phyloP scores from a whole-genome alignment of 1,139 yeast genomes.

The Saccharomyces hybrid region DNA sequence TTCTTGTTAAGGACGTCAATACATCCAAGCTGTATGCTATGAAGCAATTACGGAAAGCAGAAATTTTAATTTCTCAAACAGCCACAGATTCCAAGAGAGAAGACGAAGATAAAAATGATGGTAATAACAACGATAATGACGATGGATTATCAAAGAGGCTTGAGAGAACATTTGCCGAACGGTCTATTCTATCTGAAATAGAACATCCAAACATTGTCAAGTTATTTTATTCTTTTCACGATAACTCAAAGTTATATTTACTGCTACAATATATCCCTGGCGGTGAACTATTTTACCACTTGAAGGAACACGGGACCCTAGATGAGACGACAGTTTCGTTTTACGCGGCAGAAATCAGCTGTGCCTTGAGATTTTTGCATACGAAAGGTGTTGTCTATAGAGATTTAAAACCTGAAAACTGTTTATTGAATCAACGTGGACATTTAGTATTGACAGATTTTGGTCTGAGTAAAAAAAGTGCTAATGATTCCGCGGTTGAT shows the following conservation, averaged over 20 bases:
- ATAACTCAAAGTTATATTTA: conserved; percentile 67
- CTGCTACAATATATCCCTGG: conserved; percentile 86
- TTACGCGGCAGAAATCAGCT: conserved; percentile 79
- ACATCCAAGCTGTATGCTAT: conserved; percentile 77
- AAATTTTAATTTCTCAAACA: conserved; percentile 41
- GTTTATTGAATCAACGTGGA: conserved; percentile 72
- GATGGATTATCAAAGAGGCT: conserved; percentile 27
- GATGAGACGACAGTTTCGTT: conserved; percentile 69
- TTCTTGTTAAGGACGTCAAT: conserved; percentile 59
- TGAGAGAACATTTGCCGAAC: conserved; percentile 64
- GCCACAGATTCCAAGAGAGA: conserved; percentile 19
- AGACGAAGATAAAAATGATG: conserved; percentile 3
- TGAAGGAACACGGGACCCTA: conserved; percentile 45
- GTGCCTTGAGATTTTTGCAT: conserved; percentile 78
- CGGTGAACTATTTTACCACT: conserved; percentile 84
- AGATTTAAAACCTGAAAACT: conserved; percentile 90
- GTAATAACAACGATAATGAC: not conserved
- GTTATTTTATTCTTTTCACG: conserved; percentile 85
- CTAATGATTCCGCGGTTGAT: conserved; percentile 15
- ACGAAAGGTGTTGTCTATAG: conserved; percentile 79
- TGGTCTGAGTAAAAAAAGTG: conserved; percentile 69
- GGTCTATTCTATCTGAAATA: conserved; percentile 59
- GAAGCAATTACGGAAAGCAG: conserved; percentile 80
- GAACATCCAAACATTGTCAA: conserved; percentile 86
- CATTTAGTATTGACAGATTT: conserved; percentile 85